Evolutionary conservation across 495 filamentous ascomycete genomes (phyloP).

Genomic region (Penicillium desertorum): DNA sequence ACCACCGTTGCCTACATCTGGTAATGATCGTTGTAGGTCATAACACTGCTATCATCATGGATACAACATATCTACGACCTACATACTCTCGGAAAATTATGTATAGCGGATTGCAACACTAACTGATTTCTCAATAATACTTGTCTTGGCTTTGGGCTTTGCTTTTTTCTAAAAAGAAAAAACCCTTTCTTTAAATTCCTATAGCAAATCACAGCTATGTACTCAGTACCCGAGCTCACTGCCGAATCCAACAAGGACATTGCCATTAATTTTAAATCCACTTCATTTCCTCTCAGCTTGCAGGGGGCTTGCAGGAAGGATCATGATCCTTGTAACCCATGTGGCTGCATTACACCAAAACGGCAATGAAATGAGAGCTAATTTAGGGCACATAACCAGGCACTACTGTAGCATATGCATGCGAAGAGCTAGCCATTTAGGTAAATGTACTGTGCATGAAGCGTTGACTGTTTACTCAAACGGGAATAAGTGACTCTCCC

Average conservation of each 20-base stretch:
- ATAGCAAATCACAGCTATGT: too few species aligned
- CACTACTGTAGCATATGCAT: constrained; percentile 10
- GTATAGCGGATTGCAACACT: background rate
- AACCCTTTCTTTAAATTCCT: too few species aligned
- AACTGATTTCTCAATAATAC: background rate
- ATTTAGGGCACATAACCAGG: constrained; percentile 7
- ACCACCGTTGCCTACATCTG: background rate
- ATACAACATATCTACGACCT: too few species aligned
- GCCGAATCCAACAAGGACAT: background rate
- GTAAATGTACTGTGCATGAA: background rate
- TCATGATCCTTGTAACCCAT: constrained; percentile 7
- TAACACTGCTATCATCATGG: too few species aligned
- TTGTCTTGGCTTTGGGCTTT: background rate
- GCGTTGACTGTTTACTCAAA: background rate
- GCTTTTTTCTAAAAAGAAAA: too few species aligned
- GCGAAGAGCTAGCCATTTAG: background rate
- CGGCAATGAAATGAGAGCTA: constrained; percentile 3
- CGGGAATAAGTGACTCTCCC: background rate
- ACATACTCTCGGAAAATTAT: background rate
- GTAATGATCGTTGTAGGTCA: background rate
- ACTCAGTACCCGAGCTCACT: background rate
- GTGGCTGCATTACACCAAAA: constrained; percentile 6
- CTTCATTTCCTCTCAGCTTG: background rate
- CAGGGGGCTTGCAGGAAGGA: background rate
- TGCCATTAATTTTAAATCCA: background rate